Conservation (phyloP, 306 rosid species). For the Cucurbita ficifolia region DNA sequence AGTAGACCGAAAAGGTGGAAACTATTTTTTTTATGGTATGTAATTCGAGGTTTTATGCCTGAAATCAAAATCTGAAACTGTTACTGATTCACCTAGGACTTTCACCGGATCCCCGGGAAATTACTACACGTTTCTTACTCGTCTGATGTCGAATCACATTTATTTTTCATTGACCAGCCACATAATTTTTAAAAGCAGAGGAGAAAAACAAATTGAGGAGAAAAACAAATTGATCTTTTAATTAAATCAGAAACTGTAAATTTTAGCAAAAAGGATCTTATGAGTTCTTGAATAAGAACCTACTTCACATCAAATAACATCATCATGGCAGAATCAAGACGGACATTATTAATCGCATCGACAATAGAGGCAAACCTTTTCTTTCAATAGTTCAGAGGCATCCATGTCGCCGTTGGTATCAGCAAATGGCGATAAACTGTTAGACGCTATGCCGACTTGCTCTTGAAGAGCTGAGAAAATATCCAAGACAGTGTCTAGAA, state of each 20-base stretch:
- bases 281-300: background rate
- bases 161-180: background rate
- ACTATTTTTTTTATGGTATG: background rate
- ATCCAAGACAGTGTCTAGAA: slow-evolving; percentile 71
- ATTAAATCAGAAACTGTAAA: background rate
- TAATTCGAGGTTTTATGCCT: background rate
- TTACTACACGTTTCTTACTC: background rate
- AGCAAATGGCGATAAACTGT: slow-evolving; percentile 21
- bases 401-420: slow-evolving; percentile 51
- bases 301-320: background rate
- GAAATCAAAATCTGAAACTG: background rate
- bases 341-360: background rate
- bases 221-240: background rate
- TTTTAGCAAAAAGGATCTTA: background rate
- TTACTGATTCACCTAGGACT: background rate
- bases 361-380: slow-evolving; percentile 40
- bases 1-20: background rate
- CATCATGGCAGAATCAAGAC: background rate
- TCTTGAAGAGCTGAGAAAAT: slow-evolving; percentile 47
- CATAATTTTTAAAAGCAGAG: background rate
- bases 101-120: background rate
- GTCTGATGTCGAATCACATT: too few species aligned
- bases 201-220: background rate
- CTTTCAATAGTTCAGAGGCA: slow-evolving; percentile 67
- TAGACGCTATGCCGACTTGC: slow-evolving; percentile 31